These are phyloP conservation scores for Cucurbita argyrosperma DNA, from an alignment of 306 rosid species.

Conservation along the genomic window DNA sequence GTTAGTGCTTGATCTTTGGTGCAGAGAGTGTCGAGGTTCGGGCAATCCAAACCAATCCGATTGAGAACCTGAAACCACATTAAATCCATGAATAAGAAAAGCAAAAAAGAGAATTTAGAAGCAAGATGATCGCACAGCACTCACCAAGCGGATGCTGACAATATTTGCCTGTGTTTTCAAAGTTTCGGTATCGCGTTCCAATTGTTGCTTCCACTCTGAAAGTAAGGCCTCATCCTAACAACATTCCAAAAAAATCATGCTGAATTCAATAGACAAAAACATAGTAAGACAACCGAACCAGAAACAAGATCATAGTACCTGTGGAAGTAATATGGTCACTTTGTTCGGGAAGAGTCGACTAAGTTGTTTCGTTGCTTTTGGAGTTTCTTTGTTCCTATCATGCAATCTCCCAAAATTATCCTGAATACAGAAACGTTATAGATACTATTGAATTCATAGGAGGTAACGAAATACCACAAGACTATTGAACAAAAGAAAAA, in stretches of 20 bases:
- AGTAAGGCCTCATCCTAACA: slow-evolving; percentile 66
- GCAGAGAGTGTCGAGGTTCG: slow-evolving; percentile 55
- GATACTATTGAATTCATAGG: background rate
- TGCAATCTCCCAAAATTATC: slow-evolving; percentile 69
- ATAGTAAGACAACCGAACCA: background rate
- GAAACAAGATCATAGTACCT: slow-evolving; percentile 29
- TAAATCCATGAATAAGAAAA: slow-evolving; percentile 5
- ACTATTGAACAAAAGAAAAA: background rate
- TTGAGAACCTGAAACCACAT: slow-evolving; percentile 59
- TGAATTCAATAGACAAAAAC: background rate
- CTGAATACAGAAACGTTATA: slow-evolving; percentile 24
- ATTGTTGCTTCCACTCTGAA: slow-evolving; percentile 73
- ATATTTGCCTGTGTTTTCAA: slow-evolving; percentile 69
- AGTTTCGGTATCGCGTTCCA: slow-evolving; percentile 77
- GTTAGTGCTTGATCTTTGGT: slow-evolving; percentile 73
- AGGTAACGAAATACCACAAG: background rate
- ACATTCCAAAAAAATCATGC: slow-evolving; percentile 5
- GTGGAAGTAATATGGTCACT: slow-evolving; percentile 71
- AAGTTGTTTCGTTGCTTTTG: slow-evolving; percentile 73
- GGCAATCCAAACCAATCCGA: slow-evolving; percentile 60
- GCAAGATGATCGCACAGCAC: slow-evolving; percentile 10
- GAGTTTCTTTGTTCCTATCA: slow-evolving; percentile 73
- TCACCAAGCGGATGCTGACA: slow-evolving; percentile 55
- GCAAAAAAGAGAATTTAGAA: background rate
- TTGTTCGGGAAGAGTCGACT: slow-evolving; percentile 75